phyloP scores from a whole-genome alignment of 2,329 filamentous ascomycete genomes.

The Juglanconis oblonga region DNA sequence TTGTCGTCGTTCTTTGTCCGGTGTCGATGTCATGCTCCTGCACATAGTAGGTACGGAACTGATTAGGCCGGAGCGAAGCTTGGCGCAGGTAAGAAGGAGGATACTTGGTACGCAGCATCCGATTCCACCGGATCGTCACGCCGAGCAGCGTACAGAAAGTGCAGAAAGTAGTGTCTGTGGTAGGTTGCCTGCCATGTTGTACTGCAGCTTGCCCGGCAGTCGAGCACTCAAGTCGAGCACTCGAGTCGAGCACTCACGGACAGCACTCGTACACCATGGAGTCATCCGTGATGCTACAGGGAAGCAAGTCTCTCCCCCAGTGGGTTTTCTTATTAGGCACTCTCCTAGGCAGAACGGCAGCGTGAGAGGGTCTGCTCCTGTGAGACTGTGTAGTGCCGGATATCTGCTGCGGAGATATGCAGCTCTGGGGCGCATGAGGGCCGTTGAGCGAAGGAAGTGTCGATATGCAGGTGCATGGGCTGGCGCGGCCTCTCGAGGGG shows the following conservation, averaged over 20 bases:
- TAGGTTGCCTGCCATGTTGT: constrained; percentile 9
- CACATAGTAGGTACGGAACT: not conserved
- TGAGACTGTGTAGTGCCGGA: not conserved
- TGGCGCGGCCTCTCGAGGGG: not conserved
- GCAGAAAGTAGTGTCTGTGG: not conserved
- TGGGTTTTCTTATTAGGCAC: not conserved
- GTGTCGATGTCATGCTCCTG: not conserved
- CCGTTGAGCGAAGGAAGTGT: not conserved
- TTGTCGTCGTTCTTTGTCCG: not conserved
- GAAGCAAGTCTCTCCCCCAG: not conserved
- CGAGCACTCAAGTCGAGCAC: not conserved
- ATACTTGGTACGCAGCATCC: not conserved
- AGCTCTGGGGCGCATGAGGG: not conserved
- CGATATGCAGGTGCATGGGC: constrained; percentile 1
- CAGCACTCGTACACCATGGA: not conserved
- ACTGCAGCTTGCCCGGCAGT: constrained; percentile 9
- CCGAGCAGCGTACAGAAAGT: not conserved
- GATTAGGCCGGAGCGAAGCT: constrained; percentile 6
- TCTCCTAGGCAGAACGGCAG: not conserved
- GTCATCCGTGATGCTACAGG: not conserved
- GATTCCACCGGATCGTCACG: constrained; percentile 1
- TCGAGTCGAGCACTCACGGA: not conserved
- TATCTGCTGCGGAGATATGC: not conserved
- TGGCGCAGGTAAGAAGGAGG: constrained; percentile 14
- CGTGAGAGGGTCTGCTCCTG: not conserved